Conservation (phyloP, 2,329 filamentous ascomycete species). For the Nothophaeocryptopus gaeumannii region DNA sequence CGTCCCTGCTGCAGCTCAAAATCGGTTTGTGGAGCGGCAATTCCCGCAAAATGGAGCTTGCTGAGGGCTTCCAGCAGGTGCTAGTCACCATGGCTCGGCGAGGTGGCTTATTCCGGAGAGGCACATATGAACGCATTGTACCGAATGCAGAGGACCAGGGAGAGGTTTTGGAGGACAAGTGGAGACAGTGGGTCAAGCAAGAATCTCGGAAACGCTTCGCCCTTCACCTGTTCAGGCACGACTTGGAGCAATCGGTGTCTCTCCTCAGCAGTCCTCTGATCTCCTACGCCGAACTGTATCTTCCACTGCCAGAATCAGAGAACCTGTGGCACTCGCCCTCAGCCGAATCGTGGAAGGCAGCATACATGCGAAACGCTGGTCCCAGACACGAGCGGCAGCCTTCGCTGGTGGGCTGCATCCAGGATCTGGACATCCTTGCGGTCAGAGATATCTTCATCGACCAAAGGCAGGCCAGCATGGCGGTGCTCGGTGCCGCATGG, state of each 20-base stretch:
- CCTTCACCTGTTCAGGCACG: slow-evolving; percentile 63
- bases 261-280: slow-evolving; percentile 63
- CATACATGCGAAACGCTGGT: slow-evolving; percentile 49
- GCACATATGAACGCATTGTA: slow-evolving; percentile 43
- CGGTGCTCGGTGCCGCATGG: slow-evolving; percentile 66
- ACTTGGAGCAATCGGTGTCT: slow-evolving; percentile 66
- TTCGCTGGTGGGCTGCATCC: slow-evolving; percentile 56
- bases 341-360: slow-evolving; percentile 62
- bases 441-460: slow-evolving; percentile 54
- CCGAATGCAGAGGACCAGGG: slow-evolving; percentile 57
- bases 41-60: slow-evolving; percentile 58
- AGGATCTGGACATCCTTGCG: slow-evolving; percentile 54
- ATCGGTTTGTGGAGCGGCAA: slow-evolving; percentile 60
- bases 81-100: slow-evolving; percentile 54
- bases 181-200: slow-evolving; percentile 61
- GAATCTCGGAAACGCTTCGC: slow-evolving; percentile 68
- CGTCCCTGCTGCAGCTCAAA: slow-evolving; percentile 50
- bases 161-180: slow-evolving; percentile 60
- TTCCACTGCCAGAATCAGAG: slow-evolving; percentile 62
- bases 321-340: slow-evolving; percentile 65
- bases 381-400: slow-evolving; percentile 44
- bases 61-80: slow-evolving; percentile 57
- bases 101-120: slow-evolving; percentile 57
- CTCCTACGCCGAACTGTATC: slow-evolving; percentile 65
- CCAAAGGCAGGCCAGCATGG: slow-evolving; percentile 54